phyloP scores from a whole-genome alignment of 805 yeast species.

The Candida chauliodis region DNA sequence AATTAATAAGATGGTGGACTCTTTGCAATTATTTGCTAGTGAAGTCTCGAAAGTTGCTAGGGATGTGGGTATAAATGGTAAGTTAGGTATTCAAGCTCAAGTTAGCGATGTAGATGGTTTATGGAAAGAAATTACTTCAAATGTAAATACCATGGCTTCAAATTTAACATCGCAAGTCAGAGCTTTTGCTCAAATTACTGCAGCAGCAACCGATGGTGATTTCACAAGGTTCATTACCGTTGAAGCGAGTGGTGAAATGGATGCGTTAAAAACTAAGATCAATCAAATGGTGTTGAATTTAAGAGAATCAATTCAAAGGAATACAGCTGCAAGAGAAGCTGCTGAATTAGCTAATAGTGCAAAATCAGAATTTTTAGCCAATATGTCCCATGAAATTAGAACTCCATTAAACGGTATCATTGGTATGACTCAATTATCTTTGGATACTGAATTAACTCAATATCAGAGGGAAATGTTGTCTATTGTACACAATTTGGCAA shows the following conservation, averaged over 20 bases:
- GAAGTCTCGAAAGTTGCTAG: slow-evolving; percentile 89
- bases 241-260: slow-evolving; percentile 91
- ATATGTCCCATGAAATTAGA: slow-evolving; percentile 69
- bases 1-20: slow-evolving; percentile 90
- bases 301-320: slow-evolving; percentile 85
- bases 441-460: slow-evolving; percentile 85
- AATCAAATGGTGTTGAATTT: slow-evolving; percentile 83
- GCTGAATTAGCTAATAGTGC: slow-evolving; percentile 89
- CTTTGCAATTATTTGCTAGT: slow-evolving; percentile 79
- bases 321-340: slow-evolving; percentile 91
- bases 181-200: slow-evolving; percentile 90
- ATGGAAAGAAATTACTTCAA: slow-evolving; percentile 89
- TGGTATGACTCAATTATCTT: slow-evolving; percentile 87
- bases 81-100: slow-evolving; percentile 88
- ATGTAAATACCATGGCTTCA: slow-evolving; percentile 93
- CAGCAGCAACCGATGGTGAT: slow-evolving; percentile 93
- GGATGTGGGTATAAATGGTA: slow-evolving; percentile 92
- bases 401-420: slow-evolving; percentile 93
- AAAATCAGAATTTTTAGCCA: slow-evolving; percentile 85
- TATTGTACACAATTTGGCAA: slow-evolving; percentile 84
- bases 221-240: slow-evolving; percentile 87
- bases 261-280: slow-evolving; percentile 58
- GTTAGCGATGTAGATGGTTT: slow-evolving; percentile 87
- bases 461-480: slow-evolving; percentile 90
- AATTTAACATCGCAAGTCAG: slow-evolving; percentile 88